Conservation (phyloP, 768 basidiomycete species). For the Exsudoporus frostii region DNA sequence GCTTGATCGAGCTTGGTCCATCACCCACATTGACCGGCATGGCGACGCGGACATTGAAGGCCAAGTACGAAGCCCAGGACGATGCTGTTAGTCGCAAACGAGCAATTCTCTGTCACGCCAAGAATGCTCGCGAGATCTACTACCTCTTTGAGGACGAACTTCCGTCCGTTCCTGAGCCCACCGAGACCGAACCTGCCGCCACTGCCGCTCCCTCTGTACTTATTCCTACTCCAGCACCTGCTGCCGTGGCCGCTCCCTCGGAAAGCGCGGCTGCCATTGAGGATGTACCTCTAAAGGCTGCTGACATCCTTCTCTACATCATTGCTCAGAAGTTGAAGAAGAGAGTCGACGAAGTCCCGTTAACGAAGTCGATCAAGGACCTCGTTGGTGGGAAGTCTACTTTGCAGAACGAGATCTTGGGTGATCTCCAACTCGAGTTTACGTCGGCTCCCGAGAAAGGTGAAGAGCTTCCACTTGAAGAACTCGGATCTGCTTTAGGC, state of each 20-base stretch:
- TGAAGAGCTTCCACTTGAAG: conserved; percentile 94
- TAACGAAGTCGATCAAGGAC: conserved; percentile 95
- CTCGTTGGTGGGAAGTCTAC: conserved; percentile 98
- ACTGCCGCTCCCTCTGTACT: conserved; percentile 39
- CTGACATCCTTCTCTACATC: conserved; percentile 82
- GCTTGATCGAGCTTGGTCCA: conserved; percentile 93
- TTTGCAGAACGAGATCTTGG: conserved; percentile 96
- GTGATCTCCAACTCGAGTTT: conserved; percentile 95
- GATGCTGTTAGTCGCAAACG: conserved; percentile 79
- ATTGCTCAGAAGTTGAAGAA: conserved; percentile 99
- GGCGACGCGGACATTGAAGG: conserved; percentile 86
- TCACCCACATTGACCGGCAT: conserved; percentile 95
- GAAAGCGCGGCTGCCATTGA: conserved; percentile 75
- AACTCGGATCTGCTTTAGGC: conserved; percentile 82
- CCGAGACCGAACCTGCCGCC: conserved; percentile 35
- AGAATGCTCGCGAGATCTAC: conserved; percentile 96
- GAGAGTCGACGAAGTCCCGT: conserved; percentile 80
- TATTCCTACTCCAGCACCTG: conserved; percentile 40
- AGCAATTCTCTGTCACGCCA: conserved; percentile 87
- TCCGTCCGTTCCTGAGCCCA: conserved; percentile 24
- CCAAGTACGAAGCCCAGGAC: conserved; percentile 89
- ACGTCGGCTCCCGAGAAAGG: conserved; percentile 95
- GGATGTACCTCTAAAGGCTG: conserved; percentile 87
- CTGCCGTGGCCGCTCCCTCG: conserved; percentile 46
- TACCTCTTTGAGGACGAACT: conserved; percentile 93